Evolutionary conservation across 345 rosid species (phyloP).

Genomic region (Linum lewisii): DNA sequence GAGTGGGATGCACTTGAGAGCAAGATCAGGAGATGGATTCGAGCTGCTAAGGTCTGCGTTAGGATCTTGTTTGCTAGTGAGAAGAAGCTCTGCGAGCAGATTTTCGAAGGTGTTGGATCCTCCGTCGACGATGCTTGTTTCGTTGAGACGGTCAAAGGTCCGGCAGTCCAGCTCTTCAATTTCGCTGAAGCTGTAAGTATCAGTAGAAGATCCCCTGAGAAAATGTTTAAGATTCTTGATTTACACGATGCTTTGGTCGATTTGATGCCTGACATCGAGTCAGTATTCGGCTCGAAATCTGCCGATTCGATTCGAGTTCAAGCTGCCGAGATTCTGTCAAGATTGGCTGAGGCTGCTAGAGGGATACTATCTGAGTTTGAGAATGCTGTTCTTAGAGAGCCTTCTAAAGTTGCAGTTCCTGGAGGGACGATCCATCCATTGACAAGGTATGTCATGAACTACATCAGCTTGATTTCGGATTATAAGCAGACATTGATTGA

Average conservation of each 20-base stretch:
- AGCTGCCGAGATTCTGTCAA: conserved; percentile 68
- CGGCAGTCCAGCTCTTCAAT: conserved; percentile 65
- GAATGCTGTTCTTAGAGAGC: conserved; percentile 65
- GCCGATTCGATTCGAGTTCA: conserved; percentile 53
- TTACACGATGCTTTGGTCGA: conserved; percentile 69
- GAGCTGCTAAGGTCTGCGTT: conserved; percentile 71
- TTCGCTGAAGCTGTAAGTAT: conserved; percentile 89
- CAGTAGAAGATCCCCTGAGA: conserved; percentile 85
- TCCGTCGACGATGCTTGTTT: conserved; percentile 65
- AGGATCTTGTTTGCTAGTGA: conserved; percentile 80
- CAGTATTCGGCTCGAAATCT: conserved; percentile 53
- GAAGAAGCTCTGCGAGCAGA: conserved; percentile 71
- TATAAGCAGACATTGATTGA: conserved; percentile 68
- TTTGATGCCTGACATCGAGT: conserved; percentile 67
- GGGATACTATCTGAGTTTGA: conserved; percentile 86
- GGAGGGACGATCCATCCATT: conserved; percentile 93
- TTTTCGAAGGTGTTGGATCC: conserved; percentile 61
- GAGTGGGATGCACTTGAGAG: conserved; percentile 77
- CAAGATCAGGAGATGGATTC: conserved; percentile 83
- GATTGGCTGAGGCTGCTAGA: conserved; percentile 75
- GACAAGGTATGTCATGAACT: conserved; percentile 96
- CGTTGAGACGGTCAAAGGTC: conserved; percentile 76
- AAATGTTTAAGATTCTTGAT: conserved; percentile 82
- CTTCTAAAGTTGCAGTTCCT: conserved; percentile 64
- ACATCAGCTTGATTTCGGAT: conserved; percentile 82